Base-by-base conservation (phyloP, 768 basidiomycete genomes). In the Suillus ampliporus region DNA sequence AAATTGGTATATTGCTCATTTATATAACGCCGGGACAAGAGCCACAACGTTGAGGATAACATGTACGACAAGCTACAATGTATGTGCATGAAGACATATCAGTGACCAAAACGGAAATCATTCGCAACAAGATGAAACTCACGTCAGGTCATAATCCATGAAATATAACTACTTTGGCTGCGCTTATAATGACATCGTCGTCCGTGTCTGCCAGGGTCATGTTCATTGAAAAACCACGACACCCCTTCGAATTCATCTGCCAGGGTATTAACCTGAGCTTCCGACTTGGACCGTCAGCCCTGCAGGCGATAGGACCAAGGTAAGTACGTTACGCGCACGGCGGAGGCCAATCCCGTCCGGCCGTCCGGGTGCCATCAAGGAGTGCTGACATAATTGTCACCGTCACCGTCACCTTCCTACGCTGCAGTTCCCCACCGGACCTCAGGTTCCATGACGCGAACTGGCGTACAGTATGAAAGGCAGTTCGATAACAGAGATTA, bases 401-500 rank as follows among this genome's bases (percentile, higher is more conserved):
- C 40, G 11, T 51, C 19, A 56, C 40, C 38, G 14, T 26, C 23
- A 19, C 17, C 40, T n/a, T 51, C 19, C 5, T n/a, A 31, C 50
- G n/a, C 26, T 28, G 23, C 23, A 26, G 48, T 31, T 31, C 10
- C 17, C 10, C 26, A n/a, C 47, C 15, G 47, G 8, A 48, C 47
- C 31, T 8, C 37, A 54, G 52, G 0, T 53, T 57, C 51, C 51
- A 75, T 75, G 75, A 59, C 69, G 52, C 68, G 47, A 43, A 63
- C 63, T 60, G 63, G 66, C 37, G 61, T 64, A 40, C 73, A 58
- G 37, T 77, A 74, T 57, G 57, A 67, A 56, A 71, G 67, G 65
- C 69, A 66, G 26, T 63, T 52, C 14, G 65, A 67, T 23, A 65
- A 68, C 46, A 81, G 80, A 68, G 83, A 81, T 70, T 81, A 86